Evolutionary conservation across 441 rosid species (phyloP).

Genomic region (Corymbia citriodora): DNA sequence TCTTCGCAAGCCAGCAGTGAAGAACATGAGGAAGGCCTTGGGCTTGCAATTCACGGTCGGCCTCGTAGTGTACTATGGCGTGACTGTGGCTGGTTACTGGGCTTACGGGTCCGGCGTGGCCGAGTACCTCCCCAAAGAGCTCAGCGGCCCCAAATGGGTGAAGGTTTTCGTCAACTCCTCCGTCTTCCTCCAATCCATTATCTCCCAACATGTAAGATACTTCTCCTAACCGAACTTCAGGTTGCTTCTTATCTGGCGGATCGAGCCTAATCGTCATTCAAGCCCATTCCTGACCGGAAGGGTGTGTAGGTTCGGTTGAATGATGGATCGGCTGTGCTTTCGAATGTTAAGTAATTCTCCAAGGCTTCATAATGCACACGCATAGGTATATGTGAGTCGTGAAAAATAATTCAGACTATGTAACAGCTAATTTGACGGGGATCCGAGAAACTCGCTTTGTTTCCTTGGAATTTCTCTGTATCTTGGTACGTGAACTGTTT

Average conservation of each 20-base stretch:
- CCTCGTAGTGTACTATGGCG: constrained; percentile 14
- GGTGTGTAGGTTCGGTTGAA: neutral
- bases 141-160: constrained; percentile 17
- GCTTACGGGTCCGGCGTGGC: constrained; percentile 26
- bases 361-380: neutral
- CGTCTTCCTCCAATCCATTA: constrained; percentile 18
- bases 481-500: neutral
- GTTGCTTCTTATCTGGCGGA: neutral
- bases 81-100: constrained; percentile 21
- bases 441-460: neutral
- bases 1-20: constrained; percentile 15
- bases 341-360: neutral
- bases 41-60: constrained; percentile 17
- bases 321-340: neutral
- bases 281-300: neutral
- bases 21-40: constrained; percentile 28
- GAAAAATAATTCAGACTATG: neutral
- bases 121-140: constrained; percentile 14
- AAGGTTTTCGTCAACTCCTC: constrained; percentile 13
- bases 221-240: neutral
- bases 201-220: constrained; percentile 25
- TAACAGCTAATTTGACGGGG: neutral
- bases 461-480: neutral
- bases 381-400: neutral
- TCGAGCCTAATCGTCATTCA: neutral